These are phyloP conservation scores for Lotus japonicus DNA, from an alignment of 306 rosid species.

Conservation along the genomic window DNA sequence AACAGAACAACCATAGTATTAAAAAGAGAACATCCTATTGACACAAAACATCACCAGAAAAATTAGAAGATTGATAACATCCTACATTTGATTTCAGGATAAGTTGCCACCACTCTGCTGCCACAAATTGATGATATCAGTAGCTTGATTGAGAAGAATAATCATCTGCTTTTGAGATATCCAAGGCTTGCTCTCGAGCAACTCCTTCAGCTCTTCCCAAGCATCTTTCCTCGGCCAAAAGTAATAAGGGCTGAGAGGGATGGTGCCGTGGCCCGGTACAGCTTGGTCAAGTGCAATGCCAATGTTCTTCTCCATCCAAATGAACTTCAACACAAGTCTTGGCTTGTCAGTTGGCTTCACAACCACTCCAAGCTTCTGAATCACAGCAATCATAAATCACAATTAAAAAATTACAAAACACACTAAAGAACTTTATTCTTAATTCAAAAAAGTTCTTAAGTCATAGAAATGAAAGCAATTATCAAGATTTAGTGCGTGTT, in stretches of 20 bases:
- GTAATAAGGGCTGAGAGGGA: slow-evolving; percentile 93
- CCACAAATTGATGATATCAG: slow-evolving; percentile 95
- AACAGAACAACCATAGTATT: slow-evolving; percentile 9
- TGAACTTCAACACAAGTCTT: slow-evolving; percentile 80
- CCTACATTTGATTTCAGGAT: slow-evolving; percentile 30
- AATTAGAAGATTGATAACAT: not conserved
- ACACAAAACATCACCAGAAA: not conserved
- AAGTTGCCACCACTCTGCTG: slow-evolving; percentile 97
- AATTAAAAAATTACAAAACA: not conserved
- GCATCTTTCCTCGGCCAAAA: slow-evolving; percentile 99
- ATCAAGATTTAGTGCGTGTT: too few species aligned
- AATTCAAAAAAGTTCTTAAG: not conserved
- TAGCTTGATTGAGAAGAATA: slow-evolving; percentile 97
- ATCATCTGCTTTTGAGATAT: slow-evolving; percentile 97
- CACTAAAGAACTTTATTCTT: not conserved
- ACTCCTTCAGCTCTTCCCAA: slow-evolving; percentile 96
- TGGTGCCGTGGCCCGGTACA: slow-evolving; percentile 78
- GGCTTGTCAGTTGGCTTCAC: slow-evolving; percentile 77
- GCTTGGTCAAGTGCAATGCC: slow-evolving; percentile 81
- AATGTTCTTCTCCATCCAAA: slow-evolving; percentile 99
- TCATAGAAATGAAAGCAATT: not conserved
- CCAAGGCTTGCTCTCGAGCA: slow-evolving; percentile 96
- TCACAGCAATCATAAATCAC: slow-evolving; percentile 14
- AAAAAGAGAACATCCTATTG: slow-evolving; percentile 10
- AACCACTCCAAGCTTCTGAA: slow-evolving; percentile 80